Conservation (phyloP, 805 yeast genomes). For the Soucietia sequanensis region DNA sequence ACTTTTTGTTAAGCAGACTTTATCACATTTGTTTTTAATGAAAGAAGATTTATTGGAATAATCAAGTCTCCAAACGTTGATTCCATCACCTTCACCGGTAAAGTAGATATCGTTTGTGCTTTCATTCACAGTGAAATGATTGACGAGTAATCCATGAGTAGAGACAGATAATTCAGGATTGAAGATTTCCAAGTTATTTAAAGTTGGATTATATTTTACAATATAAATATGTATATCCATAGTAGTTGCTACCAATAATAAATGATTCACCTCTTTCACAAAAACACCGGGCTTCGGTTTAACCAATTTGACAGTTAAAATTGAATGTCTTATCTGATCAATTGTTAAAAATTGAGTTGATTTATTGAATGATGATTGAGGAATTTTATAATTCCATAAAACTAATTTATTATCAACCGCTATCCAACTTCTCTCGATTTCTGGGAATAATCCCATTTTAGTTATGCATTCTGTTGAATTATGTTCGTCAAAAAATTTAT, state of each 20-base stretch:
- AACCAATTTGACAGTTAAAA: conserved; percentile 72
- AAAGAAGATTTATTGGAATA: conserved; percentile 84
- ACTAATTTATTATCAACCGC: conserved; percentile 76
- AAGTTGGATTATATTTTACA: conserved; percentile 48
- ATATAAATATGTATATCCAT: conserved; percentile 76
- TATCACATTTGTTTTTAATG: conserved; percentile 80
- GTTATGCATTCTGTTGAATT: conserved; percentile 64
- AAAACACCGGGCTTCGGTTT: conserved; percentile 81
- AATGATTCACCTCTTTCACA: conserved; percentile 68
- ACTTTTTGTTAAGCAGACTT: conserved; percentile 76
- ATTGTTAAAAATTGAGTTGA: conserved; percentile 67
- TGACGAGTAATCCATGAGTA: conserved; percentile 72
- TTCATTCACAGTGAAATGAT: conserved; percentile 56
- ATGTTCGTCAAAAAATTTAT: conserved; percentile 71
- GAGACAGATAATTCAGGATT: conserved; percentile 83
- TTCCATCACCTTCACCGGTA: conserved; percentile 75
- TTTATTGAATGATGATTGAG: conserved; percentile 44
- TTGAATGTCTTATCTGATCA: conserved; percentile 78
- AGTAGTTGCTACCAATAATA: conserved; percentile 78
- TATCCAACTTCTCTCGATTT: conserved; percentile 81
- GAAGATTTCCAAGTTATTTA: conserved; percentile 60
- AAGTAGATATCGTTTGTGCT: conserved; percentile 79
- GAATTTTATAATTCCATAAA: conserved; percentile 77
- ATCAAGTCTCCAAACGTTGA: conserved; percentile 81
- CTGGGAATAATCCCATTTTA: conserved; percentile 81